These are phyloP conservation scores for Alternaria infectoria DNA, from an alignment of 2,329 filamentous ascomycete genomes.

Conservation along the genomic window DNA sequence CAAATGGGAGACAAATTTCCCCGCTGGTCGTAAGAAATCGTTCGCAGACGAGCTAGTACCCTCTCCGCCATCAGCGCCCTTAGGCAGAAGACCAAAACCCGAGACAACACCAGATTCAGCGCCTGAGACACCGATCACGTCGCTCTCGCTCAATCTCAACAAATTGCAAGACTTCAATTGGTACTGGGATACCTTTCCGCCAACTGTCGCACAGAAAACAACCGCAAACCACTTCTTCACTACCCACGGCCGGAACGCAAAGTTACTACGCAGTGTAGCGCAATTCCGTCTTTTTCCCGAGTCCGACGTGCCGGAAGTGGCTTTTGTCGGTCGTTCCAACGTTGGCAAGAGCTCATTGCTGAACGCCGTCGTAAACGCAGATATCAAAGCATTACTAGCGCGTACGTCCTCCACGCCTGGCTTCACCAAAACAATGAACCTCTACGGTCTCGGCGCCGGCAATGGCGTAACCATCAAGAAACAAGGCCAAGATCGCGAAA, in stretches of 20 bases:
- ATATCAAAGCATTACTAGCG: conserved; percentile 53
- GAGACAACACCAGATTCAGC: background rate
- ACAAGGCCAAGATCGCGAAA: conserved; percentile 26
- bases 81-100: background rate
- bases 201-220: conserved; percentile 44
- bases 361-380: conserved; percentile 61
- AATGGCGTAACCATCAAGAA: conserved; percentile 31
- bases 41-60: conserved; percentile 4
- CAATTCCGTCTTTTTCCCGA: conserved; percentile 67
- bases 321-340: conserved; percentile 73
- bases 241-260: conserved; percentile 47
- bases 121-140: conserved; percentile 9
- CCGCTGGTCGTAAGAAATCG: background rate
- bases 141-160: conserved; percentile 9
- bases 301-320: conserved; percentile 64
- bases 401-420: conserved; percentile 65
- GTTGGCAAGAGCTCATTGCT: conserved; percentile 72
- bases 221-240: conserved; percentile 55
- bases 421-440: conserved; percentile 69
- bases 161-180: conserved; percentile 31
- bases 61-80: conserved; percentile 20
- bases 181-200: conserved; percentile 43
- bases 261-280: conserved; percentile 64
- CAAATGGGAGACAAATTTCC: background rate
- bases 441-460: conserved; percentile 63